Evolutionary conservation across 495 filamentous ascomycete species (phyloP).

Genomic region (Podospora didyma): DNA sequence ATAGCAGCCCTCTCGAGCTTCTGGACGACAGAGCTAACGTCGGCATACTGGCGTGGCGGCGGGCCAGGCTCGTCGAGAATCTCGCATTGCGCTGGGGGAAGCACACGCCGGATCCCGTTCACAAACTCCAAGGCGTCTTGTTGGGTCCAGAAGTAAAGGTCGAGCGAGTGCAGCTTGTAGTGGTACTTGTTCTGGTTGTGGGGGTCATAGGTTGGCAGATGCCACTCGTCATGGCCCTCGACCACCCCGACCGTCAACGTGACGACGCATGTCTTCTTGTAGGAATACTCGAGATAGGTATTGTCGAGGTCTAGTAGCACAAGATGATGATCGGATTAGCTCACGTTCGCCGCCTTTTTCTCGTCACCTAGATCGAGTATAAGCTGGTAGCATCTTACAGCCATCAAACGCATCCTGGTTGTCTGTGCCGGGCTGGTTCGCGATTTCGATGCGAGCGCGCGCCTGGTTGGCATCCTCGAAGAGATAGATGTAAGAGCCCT

Average conservation of each 20-base stretch:
- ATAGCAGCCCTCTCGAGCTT: conserved; percentile 79
- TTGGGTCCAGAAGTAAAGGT: conserved; percentile 85
- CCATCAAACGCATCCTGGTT: conserved; percentile 88
- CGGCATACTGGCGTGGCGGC: conserved; percentile 38
- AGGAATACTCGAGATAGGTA: conserved; percentile 64
- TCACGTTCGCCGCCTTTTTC: background rate
- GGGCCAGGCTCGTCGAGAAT: conserved; percentile 53
- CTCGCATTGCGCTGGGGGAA: conserved; percentile 57
- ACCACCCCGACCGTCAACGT: conserved; percentile 68
- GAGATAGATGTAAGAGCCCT: conserved; percentile 83
- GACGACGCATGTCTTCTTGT: conserved; percentile 72
- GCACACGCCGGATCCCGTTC: conserved; percentile 56
- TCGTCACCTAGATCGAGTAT: no score
- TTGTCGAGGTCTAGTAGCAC: conserved; percentile 54
- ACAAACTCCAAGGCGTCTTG: conserved; percentile 73
- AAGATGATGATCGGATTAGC: conserved; percentile 11
- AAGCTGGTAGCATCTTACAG: conserved; percentile 45
- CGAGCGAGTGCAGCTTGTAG: conserved; percentile 74
- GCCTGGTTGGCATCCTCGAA: conserved; percentile 68
- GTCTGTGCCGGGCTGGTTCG: conserved; percentile 80
- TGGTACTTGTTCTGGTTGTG: conserved; percentile 66
- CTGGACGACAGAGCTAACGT: conserved; percentile 76
- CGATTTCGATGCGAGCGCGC: conserved; percentile 74
- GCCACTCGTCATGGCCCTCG: conserved; percentile 61
- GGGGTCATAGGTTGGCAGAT: conserved; percentile 67